A percentile compares a stretch with the other conserved stretches of the same genome.
Evolutionary conservation across 1,139 yeast species (phyloP).

Genomic region (Saccharomyces hybrid): DNA sequence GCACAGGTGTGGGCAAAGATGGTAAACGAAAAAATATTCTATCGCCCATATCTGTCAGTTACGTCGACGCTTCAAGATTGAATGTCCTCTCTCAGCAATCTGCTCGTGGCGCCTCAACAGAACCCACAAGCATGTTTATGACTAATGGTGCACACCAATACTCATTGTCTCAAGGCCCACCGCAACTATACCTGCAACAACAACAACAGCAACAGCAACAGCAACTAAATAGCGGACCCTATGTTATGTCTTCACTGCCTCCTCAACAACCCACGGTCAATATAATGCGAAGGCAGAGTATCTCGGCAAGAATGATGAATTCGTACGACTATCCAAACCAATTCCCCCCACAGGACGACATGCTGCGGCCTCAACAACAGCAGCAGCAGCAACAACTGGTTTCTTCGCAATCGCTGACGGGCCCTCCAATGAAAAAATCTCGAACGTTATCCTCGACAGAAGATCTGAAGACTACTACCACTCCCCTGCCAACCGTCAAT

Average conservation of each 20-base stretch:
- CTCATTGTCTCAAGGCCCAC: not conserved
- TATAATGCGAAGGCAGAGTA: not conserved
- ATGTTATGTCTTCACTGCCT: not conserved
- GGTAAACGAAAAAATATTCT: constrained; percentile 29
- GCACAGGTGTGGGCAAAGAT: constrained; percentile 28
- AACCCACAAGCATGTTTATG: not conserved
- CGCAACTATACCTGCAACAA: not conserved
- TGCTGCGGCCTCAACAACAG: not conserved
- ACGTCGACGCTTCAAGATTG: constrained; percentile 9
- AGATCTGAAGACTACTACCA: not conserved
- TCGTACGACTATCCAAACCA: not conserved
- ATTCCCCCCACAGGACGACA: not conserved
- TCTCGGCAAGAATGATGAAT: not conserved
- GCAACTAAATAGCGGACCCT: not conserved
- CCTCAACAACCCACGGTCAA: not conserved
- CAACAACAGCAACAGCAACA: not conserved
- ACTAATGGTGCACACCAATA: not conserved
- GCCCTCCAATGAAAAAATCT: not conserved
- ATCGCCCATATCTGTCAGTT: constrained; percentile 23
- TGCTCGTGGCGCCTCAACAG: not conserved
- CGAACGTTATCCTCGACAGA: not conserved
- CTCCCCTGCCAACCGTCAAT: not conserved
- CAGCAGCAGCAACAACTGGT: not conserved
- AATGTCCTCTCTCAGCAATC: not conserved
- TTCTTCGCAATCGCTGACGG: not conserved